Percentiles rank a stretch among this genome's conserved stretches.
Evolutionary conservation across 352 stramenopile species (phyloP).

Genomic region (Phytopythium aichiense): DNA sequence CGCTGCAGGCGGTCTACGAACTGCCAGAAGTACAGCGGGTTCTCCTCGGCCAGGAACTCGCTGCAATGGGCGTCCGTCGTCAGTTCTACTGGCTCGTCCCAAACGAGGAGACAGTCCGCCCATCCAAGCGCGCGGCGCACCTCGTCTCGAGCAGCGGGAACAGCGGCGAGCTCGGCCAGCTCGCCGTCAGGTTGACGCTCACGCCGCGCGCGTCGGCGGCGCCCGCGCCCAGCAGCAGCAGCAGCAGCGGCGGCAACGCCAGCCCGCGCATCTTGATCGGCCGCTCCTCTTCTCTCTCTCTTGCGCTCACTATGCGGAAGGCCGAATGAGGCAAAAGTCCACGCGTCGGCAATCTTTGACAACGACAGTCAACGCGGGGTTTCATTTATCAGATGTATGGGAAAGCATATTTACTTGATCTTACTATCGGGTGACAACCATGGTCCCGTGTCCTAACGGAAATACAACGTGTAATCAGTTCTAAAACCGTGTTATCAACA

Average conservation of each 20-base stretch:
- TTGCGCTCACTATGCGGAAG: neutral
- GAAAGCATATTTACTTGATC: too few species aligned
- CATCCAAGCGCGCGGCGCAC: constrained; percentile 14
- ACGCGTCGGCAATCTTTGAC: neutral
- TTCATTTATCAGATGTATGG: too few species aligned
- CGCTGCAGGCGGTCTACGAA: constrained; percentile 50
- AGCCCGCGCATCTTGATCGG: constrained; percentile 14
- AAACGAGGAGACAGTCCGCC: too few species aligned
- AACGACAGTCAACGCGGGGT: neutral
- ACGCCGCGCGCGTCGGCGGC: constrained; percentile 26
- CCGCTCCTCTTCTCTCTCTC: neutral
- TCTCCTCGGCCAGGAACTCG: constrained; percentile 79
- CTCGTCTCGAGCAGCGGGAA: constrained; percentile 59
- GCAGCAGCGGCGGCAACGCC: constrained; percentile 10
- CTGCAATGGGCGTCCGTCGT: constrained; percentile 16
- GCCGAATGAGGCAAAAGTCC: neutral
- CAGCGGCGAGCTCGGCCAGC: constrained; percentile 50
- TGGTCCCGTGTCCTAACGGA: too few species aligned
- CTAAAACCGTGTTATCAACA: neutral
- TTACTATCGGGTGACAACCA: too few species aligned
- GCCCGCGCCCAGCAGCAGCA: constrained; percentile 18
- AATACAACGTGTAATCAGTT: too few species aligned
- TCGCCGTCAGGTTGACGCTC: constrained; percentile 54
- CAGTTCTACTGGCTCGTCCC: neutral
- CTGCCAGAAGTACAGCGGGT: constrained; percentile 73